These are phyloP conservation scores for Wickerhamiella brachini DNA, from an alignment of 805 yeast genomes.

Conservation along the genomic window DNA sequence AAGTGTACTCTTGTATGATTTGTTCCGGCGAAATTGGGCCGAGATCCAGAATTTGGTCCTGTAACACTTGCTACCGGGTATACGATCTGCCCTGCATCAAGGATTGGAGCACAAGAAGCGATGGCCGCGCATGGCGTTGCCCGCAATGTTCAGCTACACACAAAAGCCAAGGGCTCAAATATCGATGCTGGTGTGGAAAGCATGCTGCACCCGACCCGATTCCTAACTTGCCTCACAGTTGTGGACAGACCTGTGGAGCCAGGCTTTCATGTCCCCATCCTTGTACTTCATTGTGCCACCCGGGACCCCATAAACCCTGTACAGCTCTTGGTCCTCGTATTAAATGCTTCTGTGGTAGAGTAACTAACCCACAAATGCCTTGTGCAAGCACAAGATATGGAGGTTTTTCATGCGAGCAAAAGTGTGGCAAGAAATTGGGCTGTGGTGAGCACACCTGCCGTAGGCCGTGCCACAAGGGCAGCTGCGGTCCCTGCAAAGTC, in stretches of 20 bases:
- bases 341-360: conserved; percentile 14
- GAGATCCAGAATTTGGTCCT: conserved; percentile 61
- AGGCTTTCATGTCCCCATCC: conserved; percentile 17
- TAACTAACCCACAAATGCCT: conserved; percentile 1
- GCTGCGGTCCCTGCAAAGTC: conserved; percentile 11
- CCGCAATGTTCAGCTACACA: conserved; percentile 15
- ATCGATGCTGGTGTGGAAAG: conserved; percentile 19
- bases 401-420: conserved; percentile 12
- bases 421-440: conserved; percentile 5
- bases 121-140: conserved; percentile 13
- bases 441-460: conserved; percentile 14
- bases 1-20: conserved; percentile 70
- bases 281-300: conserved; percentile 17
- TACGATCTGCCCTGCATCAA: conserved; percentile 75
- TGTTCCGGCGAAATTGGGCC: conserved; percentile 74
- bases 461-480: conserved; percentile 11
- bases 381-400: conserved; percentile 11
- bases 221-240: conserved; percentile 14
- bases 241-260: conserved; percentile 19
- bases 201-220: conserved; percentile 4
- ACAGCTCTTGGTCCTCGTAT: conserved; percentile 16
- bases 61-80: conserved; percentile 63
- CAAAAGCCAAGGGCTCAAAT: conserved; percentile 3
- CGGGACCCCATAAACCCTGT: conserved; percentile 15
- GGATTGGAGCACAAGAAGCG: conserved; percentile 64